These are phyloP conservation scores for Arxiozyma heterogenica DNA, from an alignment of 1,139 yeast genomes.

Conservation along the genomic window DNA sequence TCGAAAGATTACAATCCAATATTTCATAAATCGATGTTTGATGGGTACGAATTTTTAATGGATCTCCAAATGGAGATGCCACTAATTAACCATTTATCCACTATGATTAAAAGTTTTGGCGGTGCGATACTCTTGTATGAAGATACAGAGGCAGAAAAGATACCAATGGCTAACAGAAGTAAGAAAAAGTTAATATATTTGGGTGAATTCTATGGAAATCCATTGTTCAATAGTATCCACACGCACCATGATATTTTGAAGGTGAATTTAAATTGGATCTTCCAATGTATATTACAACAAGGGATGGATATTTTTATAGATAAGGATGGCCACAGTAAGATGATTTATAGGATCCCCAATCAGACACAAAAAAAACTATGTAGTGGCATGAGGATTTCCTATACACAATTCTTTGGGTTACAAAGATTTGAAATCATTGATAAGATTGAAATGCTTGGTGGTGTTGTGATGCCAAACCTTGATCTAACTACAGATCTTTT, in stretches of 20 bases:
- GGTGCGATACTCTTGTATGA: neutral
- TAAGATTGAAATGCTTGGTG: slow-evolving; percentile 3
- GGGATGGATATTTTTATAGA: neutral
- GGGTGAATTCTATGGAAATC: neutral
- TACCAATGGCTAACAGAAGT: neutral
- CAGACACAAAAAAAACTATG: neutral
- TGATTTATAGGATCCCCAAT: neutral
- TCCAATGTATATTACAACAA: neutral
- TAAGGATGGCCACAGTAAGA: neutral
- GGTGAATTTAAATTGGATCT: neutral
- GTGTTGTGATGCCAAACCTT: neutral
- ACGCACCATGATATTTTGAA: neutral
- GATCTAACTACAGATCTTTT: neutral
- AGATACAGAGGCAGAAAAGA: neutral
- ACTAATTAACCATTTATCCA: neutral
- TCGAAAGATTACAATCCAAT: neutral
- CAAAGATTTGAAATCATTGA: neutral
- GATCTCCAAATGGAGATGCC: neutral
- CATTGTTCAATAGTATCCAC: neutral
- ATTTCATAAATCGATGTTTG: neutral
- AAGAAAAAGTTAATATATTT: neutral
- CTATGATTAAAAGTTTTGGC: neutral
- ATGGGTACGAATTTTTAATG: neutral
- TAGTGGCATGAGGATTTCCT: neutral
- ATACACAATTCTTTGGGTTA: slow-evolving; percentile 1